These are phyloP conservation scores for Salicornia ramosissima DNA, from an alignment of 148 eudicot genomes.

Conservation along the genomic window DNA sequence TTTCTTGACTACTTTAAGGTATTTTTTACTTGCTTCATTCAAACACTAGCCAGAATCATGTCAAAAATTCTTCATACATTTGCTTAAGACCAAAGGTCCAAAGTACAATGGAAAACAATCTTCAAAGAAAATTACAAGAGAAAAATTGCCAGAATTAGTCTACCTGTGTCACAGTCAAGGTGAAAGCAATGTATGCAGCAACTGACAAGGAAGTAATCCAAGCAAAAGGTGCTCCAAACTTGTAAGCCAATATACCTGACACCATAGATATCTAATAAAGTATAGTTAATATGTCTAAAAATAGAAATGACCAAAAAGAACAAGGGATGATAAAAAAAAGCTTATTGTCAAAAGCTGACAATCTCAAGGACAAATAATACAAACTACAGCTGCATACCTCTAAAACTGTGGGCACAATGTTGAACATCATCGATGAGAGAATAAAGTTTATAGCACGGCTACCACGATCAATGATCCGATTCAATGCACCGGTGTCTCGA, in stretches of 20 bases:
- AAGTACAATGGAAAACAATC: not conserved
- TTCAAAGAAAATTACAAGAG: not conserved
- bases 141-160: conserved; percentile 6
- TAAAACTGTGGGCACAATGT: conserved; percentile 77
- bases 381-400: conserved; percentile 56
- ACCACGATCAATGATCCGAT: conserved; percentile 94
- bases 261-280: conserved; percentile 89
- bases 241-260: conserved; percentile 92
- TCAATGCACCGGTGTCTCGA: conserved; percentile 95
- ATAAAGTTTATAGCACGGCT: conserved; percentile 97
- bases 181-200: conserved; percentile 77
- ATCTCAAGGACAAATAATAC: conserved; percentile 4
- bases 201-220: conserved; percentile 90
- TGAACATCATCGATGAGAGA: conserved; percentile 90
- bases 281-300: conserved; percentile 42
- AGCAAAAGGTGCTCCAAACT: conserved; percentile 91
- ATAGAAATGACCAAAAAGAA: not conserved
- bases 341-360: not conserved
- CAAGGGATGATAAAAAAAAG: not conserved
- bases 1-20: not conserved
- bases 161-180: conserved; percentile 88
- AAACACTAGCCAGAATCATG: not conserved
- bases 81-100: not conserved
- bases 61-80: not conserved
- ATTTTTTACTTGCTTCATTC: not conserved